Evolutionary conservation across 2,329 filamentous ascomycete species (phyloP), one percentile per base, ranked within the genome.

Genomic region (Xylaria sp.): DNA sequence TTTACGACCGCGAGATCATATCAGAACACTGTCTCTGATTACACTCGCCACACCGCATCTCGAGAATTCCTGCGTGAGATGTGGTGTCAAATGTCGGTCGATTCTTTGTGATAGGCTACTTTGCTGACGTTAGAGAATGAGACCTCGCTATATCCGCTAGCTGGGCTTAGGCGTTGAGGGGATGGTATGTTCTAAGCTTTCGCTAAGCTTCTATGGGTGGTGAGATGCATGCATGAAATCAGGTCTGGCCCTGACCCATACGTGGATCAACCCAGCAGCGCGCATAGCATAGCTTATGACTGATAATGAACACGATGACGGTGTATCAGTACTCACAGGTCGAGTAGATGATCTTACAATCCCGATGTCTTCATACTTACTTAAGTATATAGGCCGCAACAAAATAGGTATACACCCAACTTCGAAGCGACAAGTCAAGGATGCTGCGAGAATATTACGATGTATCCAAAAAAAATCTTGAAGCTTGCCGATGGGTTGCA

Each of bases 11-110:
- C 3, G 34, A 36, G 34, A 36, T 36, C 34, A 4, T 3, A 12
- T 12, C 34, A 43, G 41, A 43, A 30, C 25, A 50, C 15, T 52
- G 48, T 52, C 48, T 32, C 48, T 52, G 48, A 52, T 52, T 32
- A 25, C 23, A n/a, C 28, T 10, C 20, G 20, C n/a, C 7, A 28
- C 32, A 20, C 10, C 43, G 43, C 1, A 57, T 6, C 30, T 10
- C 10, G 55, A 32, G 28, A n/a, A 45, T 18, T 41, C 5, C 36
- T 32, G n/a, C 32, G 18, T 18, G 13, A 6, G 12, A 55, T 55
- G 30, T 23, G 48, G 48, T 32, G 7, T 30, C n/a, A 48, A 32
- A 52, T n/a, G 8, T 52, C 15, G 15, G 45, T 15, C 45, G 45
- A 13, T 28, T 48, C 3, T 13, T 48, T 15, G 28, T 52, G 48